Evolutionary conservation across 768 basidiomycete species (phyloP).

Genomic region (Dacryopinax primogenitus): DNA sequence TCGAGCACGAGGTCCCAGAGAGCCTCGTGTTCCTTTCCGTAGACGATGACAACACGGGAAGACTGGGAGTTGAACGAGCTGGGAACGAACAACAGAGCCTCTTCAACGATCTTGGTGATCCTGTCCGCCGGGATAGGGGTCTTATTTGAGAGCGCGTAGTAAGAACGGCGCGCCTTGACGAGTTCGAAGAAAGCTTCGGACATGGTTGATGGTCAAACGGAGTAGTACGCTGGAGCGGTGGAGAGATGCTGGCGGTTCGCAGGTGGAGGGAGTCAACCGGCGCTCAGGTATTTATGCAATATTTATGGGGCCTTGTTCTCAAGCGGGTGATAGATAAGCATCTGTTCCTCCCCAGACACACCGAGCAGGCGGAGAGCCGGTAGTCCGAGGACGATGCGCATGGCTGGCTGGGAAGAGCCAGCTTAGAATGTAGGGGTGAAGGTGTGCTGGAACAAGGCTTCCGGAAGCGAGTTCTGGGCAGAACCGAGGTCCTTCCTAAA

Average conservation of each 20-base stretch:
- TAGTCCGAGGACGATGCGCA: neutral
- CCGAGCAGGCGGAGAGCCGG: neutral
- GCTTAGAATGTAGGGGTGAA: neutral
- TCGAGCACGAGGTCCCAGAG: conserved; percentile 23
- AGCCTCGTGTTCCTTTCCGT: conserved; percentile 22
- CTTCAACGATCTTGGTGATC: conserved; percentile 24
- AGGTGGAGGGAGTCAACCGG: neutral
- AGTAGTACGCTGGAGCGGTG: neutral
- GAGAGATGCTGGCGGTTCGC: neutral
- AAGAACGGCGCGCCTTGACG: conserved; percentile 24
- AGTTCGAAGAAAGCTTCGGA: conserved; percentile 22
- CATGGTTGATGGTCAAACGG: neutral
- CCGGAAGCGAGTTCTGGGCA: too few species aligned
- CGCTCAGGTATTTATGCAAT: neutral
- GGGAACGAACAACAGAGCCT: conserved; percentile 25
- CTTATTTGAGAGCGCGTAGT: conserved; percentile 25
- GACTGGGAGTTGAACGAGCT: conserved; percentile 29
- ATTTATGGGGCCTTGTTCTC: neutral
- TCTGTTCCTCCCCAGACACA: neutral
- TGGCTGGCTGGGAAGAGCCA: neutral
- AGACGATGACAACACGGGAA: conserved; percentile 25
- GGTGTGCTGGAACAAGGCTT: neutral
- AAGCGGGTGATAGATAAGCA: conserved; percentile 5
- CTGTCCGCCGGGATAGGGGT: conserved; percentile 21
- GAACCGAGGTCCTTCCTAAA: neutral